Percentiles rank a stretch among this genome's conserved stretches.
phyloP scores from a whole-genome alignment of 2,329 filamentous ascomycete species.

The Neonectria neomacrospora region DNA sequence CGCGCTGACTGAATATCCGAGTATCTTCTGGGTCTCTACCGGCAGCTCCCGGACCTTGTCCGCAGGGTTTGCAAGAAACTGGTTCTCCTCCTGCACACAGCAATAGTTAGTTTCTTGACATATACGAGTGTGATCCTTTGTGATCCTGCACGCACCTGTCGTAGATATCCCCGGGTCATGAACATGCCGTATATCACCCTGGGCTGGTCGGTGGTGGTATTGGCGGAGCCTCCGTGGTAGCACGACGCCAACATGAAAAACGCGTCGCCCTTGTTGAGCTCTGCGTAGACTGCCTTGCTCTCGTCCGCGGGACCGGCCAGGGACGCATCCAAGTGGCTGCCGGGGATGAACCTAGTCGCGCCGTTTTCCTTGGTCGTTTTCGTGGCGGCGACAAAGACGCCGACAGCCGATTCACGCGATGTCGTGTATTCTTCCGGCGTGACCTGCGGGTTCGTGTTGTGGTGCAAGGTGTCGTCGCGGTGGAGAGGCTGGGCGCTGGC shows the following conservation, averaged over 20 bases:
- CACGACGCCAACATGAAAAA: constrained; percentile 11
- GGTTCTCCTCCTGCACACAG: too few relatives aligned
- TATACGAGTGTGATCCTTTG: too few relatives aligned
- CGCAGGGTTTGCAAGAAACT: too few relatives aligned
- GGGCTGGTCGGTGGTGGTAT: background rate
- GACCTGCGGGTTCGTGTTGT: background rate
- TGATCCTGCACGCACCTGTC: constrained; percentile 1
- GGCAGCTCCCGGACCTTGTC: background rate
- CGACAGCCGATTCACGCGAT: background rate
- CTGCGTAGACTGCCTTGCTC: background rate
- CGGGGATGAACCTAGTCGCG: constrained; percentile 16
- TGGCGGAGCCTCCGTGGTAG: constrained; percentile 10
- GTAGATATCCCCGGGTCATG: background rate
- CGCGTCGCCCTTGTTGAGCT: constrained; percentile 14
- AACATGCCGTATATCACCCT: constrained; percentile 9
- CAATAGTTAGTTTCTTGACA: too few relatives aligned
- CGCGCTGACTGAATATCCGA: too few relatives aligned
- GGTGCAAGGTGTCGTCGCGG: constrained; percentile 2
- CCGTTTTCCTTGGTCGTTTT: constrained; percentile 14
- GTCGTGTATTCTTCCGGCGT: background rate
- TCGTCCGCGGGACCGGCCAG: too few relatives aligned
- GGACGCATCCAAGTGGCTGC: constrained; percentile 1
- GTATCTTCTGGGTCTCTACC: too few relatives aligned
- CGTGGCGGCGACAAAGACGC: constrained; percentile 7
- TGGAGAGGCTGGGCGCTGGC: constrained; percentile 1